A percentile compares a stretch with the other conserved stretches of the same genome.
Conservation (phyloP, 345 rosid genomes). For the Schrenkiella parvula region DNA sequence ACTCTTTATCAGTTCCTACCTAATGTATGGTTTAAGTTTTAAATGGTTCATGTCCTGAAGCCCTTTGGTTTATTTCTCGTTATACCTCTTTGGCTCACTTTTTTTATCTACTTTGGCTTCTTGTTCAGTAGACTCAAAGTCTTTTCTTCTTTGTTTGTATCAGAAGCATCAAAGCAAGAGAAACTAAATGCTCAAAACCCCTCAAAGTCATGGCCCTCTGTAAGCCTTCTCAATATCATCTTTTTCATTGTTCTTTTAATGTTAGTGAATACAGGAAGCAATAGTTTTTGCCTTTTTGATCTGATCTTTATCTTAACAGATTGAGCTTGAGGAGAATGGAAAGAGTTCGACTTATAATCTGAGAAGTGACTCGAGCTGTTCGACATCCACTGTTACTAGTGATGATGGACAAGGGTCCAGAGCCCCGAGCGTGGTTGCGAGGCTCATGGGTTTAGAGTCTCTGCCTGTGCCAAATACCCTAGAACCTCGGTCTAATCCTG, state of each 20-base stretch:
- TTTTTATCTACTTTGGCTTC: background rate
- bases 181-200: conserved; percentile 37
- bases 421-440: conserved; percentile 87
- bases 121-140: conserved; percentile 1
- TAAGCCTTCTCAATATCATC: conserved; percentile 16
- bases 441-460: conserved; percentile 93
- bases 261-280: background rate
- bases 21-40: background rate
- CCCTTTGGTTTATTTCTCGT: conserved; percentile 1
- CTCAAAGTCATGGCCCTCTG: conserved; percentile 37
- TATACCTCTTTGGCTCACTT: background rate
- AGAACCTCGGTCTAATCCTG: conserved; percentile 32
- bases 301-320: background rate
- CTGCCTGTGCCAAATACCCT: conserved; percentile 50
- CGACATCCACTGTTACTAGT: conserved; percentile 56
- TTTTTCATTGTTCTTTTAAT: background rate
- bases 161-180: conserved; percentile 45
- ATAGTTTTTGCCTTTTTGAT: background rate
- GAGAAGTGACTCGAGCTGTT: conserved; percentile 53
- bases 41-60: background rate
- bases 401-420: conserved; percentile 57
- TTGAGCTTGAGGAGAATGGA: conserved; percentile 31
- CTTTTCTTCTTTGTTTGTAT: conserved; percentile 9
- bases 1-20: background rate
- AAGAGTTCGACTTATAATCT: conserved; percentile 34